A percentile compares a stretch with the other conserved stretches of the same genome.
Evolutionary conservation across 2,329 filamentous ascomycete species (phyloP).

Genomic region (Thelonectria olida): DNA sequence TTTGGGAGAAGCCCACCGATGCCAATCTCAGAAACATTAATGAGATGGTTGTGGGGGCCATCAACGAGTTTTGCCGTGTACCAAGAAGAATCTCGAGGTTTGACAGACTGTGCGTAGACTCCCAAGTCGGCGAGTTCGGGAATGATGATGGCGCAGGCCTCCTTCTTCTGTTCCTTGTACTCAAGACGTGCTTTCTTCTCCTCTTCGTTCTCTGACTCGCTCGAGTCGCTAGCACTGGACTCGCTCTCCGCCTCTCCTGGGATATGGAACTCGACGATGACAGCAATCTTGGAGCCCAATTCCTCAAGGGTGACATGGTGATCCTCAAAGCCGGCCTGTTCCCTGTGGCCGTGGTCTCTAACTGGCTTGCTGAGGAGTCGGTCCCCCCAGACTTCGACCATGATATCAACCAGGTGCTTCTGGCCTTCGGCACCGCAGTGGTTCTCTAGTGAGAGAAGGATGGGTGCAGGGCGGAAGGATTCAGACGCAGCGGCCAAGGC

Average conservation of each 20-base stretch:
- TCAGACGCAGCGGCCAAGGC: conserved; percentile 47
- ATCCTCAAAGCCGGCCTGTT: conserved; percentile 59
- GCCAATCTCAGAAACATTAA: conserved; percentile 74
- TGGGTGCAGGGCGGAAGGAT: conserved; percentile 60
- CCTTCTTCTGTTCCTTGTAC: conserved; percentile 64
- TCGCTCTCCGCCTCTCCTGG: conserved; percentile 57
- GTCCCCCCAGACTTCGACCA: conserved; percentile 70
- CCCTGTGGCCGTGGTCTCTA: conserved; percentile 63
- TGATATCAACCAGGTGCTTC: conserved; percentile 69
- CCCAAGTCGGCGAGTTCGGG: conserved; percentile 72
- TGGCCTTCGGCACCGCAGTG: conserved; percentile 71
- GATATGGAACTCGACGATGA: conserved; percentile 75
- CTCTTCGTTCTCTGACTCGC: conserved; percentile 55
- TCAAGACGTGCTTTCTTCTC: conserved; percentile 56
- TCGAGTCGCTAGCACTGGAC: conserved; percentile 39
- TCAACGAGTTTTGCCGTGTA: conserved; percentile 63
- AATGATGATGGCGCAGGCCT: conserved; percentile 61
- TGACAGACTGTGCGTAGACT: conserved; percentile 76
- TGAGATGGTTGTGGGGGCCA: conserved; percentile 70
- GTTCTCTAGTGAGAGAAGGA: conserved; percentile 74
- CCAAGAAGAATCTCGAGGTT: conserved; percentile 73
- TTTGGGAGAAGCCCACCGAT: conserved; percentile 61
- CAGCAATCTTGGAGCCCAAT: conserved; percentile 69
- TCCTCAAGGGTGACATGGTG: conserved; percentile 66
- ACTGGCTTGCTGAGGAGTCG: conserved; percentile 67